phyloP scores from a whole-genome alignment of 805 yeast species.

The Candida ficus region DNA sequence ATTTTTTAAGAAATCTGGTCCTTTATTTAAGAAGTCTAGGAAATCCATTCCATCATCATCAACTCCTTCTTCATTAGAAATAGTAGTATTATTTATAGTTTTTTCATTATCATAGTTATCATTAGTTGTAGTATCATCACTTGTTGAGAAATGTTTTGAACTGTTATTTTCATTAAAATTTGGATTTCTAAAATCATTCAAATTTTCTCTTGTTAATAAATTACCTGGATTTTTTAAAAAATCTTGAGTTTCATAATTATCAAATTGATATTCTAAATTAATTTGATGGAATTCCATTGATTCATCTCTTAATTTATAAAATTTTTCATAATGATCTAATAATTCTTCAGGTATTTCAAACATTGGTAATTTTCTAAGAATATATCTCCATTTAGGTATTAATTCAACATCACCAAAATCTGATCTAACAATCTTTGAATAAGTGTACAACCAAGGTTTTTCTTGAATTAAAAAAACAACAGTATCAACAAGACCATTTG shows the following conservation, averaged over 20 bases:
- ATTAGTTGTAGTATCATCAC: not conserved
- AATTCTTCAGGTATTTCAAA: conserved; percentile 35
- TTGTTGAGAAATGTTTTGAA: not conserved
- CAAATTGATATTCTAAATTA: conserved; percentile 1
- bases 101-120: not conserved
- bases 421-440: conserved; percentile 20
- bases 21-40: conserved; percentile 3
- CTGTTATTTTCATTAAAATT: not conserved
- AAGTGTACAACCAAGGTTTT: conserved; percentile 63
- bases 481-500: conserved; percentile 74
- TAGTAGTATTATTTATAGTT: not conserved
- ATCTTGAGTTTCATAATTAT: not conserved
- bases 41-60: conserved; percentile 5
- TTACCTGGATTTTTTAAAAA: too few relatives aligned
- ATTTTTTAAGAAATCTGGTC: too few relatives aligned
- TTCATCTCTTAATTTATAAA: not conserved
- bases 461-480: conserved; percentile 74
- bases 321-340: conserved; percentile 2
- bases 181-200: too few relatives aligned
- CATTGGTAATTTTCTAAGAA: conserved; percentile 38
- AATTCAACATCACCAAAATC: conserved; percentile 24
- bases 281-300: not conserved
- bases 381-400: conserved; percentile 33
- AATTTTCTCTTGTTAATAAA: too few relatives aligned
- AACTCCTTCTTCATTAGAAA: not conserved